These are phyloP conservation scores for Corymbia citriodora DNA, from an alignment of 441 rosid species.

Conservation along the genomic window DNA sequence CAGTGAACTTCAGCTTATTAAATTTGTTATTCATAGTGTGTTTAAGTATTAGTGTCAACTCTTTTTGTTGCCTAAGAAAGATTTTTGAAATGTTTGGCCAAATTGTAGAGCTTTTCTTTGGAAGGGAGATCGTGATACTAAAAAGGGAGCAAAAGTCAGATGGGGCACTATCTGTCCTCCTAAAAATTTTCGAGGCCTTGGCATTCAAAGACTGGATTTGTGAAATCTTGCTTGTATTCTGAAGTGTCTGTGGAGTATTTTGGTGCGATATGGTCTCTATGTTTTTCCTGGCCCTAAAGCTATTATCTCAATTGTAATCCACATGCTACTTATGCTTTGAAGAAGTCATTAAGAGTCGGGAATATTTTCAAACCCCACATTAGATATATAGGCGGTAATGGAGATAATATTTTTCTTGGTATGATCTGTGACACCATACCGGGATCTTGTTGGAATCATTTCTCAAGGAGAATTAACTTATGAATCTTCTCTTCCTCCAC, in stretches of 20 bases:
- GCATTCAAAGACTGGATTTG: background rate
- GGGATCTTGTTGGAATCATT: background rate
- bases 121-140: background rate
- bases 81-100: rapidly evolving
- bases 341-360: background rate
- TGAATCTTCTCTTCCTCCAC: background rate
- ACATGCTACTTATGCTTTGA: background rate
- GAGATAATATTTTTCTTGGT: background rate
- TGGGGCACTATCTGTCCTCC: background rate
- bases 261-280: background rate
- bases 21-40: background rate
- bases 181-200: background rate
- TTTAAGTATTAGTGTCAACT: background rate
- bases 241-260: background rate
- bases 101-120: background rate
- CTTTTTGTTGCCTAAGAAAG: background rate
- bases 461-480: background rate
- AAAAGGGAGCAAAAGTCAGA: background rate
- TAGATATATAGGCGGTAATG: background rate
- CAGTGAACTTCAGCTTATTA: background rate
- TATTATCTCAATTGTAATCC: background rate
- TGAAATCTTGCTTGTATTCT: background rate
- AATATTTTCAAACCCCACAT: background rate
- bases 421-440: background rate
- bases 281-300: background rate